Percentiles rank a stretch among this genome's conserved stretches.
These are phyloP conservation scores for Boechera retrofracta DNA, from an alignment of 345 rosid species.

Conservation along the genomic window DNA sequence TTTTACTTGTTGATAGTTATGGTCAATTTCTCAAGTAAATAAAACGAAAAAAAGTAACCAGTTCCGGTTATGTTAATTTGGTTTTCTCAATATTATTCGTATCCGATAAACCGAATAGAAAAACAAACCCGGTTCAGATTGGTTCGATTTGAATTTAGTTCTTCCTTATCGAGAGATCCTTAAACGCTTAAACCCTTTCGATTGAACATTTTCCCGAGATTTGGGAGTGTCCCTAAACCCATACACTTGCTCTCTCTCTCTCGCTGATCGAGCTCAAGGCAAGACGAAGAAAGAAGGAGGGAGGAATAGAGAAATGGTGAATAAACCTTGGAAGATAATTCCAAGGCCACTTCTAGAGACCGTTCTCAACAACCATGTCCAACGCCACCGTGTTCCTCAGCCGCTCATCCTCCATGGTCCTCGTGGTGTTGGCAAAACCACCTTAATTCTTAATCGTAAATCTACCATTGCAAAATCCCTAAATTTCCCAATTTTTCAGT, in stretches of 20 bases:
- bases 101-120: not conserved
- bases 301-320: conserved; percentile 58
- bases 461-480: not conserved
- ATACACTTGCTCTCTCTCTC: not conserved
- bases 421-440: conserved; percentile 98
- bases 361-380: conserved; percentile 87
- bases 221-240: conserved; percentile 43
- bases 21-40: not conserved
- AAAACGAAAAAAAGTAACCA: too few relatives aligned
- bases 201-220: conserved; percentile 42
- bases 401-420: conserved; percentile 97
- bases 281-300: not conserved
- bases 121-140: conserved; percentile 10
- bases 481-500: not conserved
- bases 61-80: conserved; percentile 2
- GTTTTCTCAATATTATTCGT: not conserved
- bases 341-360: conserved; percentile 88
- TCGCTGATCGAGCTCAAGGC: conserved; percentile 13
- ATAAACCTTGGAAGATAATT: conserved; percentile 84
- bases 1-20: not conserved
- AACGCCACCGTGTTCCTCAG: conserved; percentile 94
- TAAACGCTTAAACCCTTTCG: conserved; percentile 37
- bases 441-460: conserved; percentile 83
- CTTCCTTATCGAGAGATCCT: conserved; percentile 30
- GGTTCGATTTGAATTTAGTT: conserved; percentile 23